Percentiles rank a stretch among this genome's conserved stretches.
Conservation (phyloP, 768 basidiomycete species). For the Panaeolus cyanescens region DNA sequence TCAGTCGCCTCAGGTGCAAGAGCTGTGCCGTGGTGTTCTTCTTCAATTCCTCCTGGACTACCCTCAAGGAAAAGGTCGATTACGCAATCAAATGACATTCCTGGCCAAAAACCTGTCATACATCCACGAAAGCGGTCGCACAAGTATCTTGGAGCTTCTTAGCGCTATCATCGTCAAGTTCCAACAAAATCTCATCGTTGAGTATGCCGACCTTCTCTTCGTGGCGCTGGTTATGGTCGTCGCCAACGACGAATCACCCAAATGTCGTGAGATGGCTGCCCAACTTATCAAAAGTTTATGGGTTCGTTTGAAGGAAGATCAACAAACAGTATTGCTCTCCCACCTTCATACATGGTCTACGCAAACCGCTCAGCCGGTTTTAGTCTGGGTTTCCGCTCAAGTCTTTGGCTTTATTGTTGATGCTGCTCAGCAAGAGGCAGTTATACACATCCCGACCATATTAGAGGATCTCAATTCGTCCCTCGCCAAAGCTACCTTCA, state of each 20-base stretch:
- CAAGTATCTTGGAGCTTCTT: slow-evolving; percentile 95
- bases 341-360: slow-evolving; percentile 82
- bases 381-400: slow-evolving; percentile 77
- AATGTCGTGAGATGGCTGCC: slow-evolving; percentile 88
- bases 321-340: slow-evolving; percentile 55
- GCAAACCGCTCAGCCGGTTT: slow-evolving; percentile 56
- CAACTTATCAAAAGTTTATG: slow-evolving; percentile 81
- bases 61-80: slow-evolving; percentile 90
- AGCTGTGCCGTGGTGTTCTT: slow-evolving; percentile 84
- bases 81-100: slow-evolving; percentile 88
- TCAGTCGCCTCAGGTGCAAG: slow-evolving; percentile 89
- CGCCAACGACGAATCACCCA: slow-evolving; percentile 90
- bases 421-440: slow-evolving; percentile 49
- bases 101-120: slow-evolving; percentile 92
- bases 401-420: slow-evolving; percentile 85
- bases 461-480: slow-evolving; percentile 57
- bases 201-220: slow-evolving; percentile 89
- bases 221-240: slow-evolving; percentile 90
- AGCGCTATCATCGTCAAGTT: slow-evolving; percentile 85
- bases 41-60: slow-evolving; percentile 97
- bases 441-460: slow-evolving; percentile 47
- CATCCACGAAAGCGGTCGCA: slow-evolving; percentile 84
- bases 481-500: slow-evolving; percentile 40
- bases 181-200: slow-evolving; percentile 66
- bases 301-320: slow-evolving; percentile 61